These are phyloP conservation scores for Fusarium dlaminii DNA, from an alignment of 2,329 filamentous ascomycete genomes.

Conservation along the genomic window DNA sequence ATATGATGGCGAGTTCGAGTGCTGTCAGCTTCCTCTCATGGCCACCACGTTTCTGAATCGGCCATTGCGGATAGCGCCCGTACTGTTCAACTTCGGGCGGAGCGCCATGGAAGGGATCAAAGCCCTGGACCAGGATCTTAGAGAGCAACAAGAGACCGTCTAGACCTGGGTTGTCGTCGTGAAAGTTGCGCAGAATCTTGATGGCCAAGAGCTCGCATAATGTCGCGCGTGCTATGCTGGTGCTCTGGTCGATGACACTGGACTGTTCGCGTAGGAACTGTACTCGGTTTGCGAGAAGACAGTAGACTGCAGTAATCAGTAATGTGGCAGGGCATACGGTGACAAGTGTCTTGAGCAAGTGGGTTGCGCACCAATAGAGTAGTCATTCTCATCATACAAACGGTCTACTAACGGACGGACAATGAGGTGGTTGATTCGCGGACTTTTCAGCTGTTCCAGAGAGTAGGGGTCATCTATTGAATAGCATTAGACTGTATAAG, in stretches of 20 bases:
- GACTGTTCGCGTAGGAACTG: slow-evolving; percentile 74
- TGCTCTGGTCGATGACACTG: slow-evolving; percentile 71
- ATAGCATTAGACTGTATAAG: background rate
- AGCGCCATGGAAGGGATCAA: slow-evolving; percentile 75
- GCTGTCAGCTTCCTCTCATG: slow-evolving; percentile 68
- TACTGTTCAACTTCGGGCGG: slow-evolving; percentile 64
- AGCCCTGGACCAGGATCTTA: slow-evolving; percentile 73
- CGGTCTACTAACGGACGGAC: slow-evolving; percentile 3
- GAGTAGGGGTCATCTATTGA: slow-evolving; percentile 3
- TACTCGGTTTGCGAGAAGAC: slow-evolving; percentile 74
- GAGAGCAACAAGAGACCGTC: slow-evolving; percentile 70
- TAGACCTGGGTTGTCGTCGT: slow-evolving; percentile 70
- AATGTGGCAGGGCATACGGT: no score
- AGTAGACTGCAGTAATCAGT: slow-evolving; percentile 71
- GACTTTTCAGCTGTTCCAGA: slow-evolving; percentile 4
- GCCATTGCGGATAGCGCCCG: slow-evolving; percentile 53
- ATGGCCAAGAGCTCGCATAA: slow-evolving; percentile 74
- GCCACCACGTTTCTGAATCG: slow-evolving; percentile 51
- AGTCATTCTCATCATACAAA: background rate
- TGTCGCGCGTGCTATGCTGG: slow-evolving; percentile 71
- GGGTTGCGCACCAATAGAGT: background rate
- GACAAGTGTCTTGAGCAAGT: no score
- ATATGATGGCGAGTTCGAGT: slow-evolving; percentile 76
- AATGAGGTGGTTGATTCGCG: slow-evolving; percentile 2
- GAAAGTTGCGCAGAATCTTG: slow-evolving; percentile 70